Evolutionary conservation across 805 yeast genomes (phyloP), one percentile per base, ranked within the genome.

Genomic region (Lipomyces starkeyi): DNA sequence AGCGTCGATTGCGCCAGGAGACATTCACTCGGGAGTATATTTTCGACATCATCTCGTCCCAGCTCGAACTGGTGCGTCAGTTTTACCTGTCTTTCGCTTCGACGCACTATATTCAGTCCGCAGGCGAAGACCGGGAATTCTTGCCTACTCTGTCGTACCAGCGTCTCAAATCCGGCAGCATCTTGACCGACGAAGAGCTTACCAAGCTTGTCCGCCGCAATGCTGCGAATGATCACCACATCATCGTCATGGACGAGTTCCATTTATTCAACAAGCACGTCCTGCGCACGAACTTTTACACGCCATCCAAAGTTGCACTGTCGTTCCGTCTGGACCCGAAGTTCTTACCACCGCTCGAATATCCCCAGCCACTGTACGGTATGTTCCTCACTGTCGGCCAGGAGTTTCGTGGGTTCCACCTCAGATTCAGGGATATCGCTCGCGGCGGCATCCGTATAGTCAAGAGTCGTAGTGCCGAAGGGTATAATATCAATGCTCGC

Each of bases 381-480:
- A 91, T 94, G 89, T 94, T 94, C 82, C 88, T 94, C 73, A 90
- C 93, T 67, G 97, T 95, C 71, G 99, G 99, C 71, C 91, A 93
- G 71, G 97, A 95, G 77, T 94, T 94, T 81, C 87, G 97, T 79
- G 99, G 98, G 32, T 95, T 94, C 90, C 99, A 94, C 78, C 89
- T 95, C 70, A 86, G 99, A 80, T 94, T 94, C 82, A 88, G 97
- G 79, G 98, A 94, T 80, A 93, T 94, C 77, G 97, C 99, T 25
- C 87, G 99, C 79, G 99, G 99, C 79, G 99, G 99, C 79, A 95
- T 94, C 74, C 88, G 99, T 80, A 91, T 94, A 76, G 98, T 94
- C 74, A 88, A 89, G 77, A 91, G 97, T 6, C 87, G 95, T 77
- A 89, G 91, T 58, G 81, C 82, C 67, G 98, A 95, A 80, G 93